Conservation (phyloP, 2,329 filamentous ascomycete species). For the Simplicillium aogashimaense region DNA sequence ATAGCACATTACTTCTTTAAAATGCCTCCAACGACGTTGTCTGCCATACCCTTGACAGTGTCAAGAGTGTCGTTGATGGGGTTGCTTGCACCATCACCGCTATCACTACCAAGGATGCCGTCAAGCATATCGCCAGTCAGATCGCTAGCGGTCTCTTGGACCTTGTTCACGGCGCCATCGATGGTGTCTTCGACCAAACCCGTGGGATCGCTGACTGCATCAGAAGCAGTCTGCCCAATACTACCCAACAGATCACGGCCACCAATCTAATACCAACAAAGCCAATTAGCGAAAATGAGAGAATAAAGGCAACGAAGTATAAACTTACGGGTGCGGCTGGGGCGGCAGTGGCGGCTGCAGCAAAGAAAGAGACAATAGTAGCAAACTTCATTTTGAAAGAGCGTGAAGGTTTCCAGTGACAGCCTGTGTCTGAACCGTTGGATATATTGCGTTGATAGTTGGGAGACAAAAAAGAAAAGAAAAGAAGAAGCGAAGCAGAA, state of each 20-base stretch:
- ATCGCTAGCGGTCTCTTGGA: background rate
- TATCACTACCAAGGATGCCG: background rate
- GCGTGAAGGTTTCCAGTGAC: background rate
- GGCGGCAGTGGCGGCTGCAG: slow-evolving; percentile 1
- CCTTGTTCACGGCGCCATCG: background rate
- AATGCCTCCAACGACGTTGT: too few relatives aligned
- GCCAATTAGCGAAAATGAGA: background rate
- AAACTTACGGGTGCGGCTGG: background rate
- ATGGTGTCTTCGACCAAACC: slow-evolving; percentile 1
- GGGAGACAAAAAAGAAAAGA: background rate
- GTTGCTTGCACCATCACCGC: background rate
- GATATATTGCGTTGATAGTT: background rate
- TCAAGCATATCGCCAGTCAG: background rate
- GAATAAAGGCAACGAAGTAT: background rate
- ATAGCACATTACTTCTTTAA: too few relatives aligned
- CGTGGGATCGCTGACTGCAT: background rate
- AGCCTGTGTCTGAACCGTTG: background rate
- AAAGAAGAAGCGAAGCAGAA: background rate
- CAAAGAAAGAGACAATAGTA: slow-evolving; percentile 1
- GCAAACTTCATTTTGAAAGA: slow-evolving; percentile 3
- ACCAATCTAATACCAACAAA: background rate
- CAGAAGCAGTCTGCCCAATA: too few relatives aligned
- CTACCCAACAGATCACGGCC: too few relatives aligned
- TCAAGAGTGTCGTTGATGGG: background rate
- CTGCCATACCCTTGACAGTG: background rate